A percentile compares a stretch with the other conserved stretches of the same genome.
Evolutionary conservation across 148 eudicot species (phyloP).

Genomic region (Camellia granthamiana): DNA sequence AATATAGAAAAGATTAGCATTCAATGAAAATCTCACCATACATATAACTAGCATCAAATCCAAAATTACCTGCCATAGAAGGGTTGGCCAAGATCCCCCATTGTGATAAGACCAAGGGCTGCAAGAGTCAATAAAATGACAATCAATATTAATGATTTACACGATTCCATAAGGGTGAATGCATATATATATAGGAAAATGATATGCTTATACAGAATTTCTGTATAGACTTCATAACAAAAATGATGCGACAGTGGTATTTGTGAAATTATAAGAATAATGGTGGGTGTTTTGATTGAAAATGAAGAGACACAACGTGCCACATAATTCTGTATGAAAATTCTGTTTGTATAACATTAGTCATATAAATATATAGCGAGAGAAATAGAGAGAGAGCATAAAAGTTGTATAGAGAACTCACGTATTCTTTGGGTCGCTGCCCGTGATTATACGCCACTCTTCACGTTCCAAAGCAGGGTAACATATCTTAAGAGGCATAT

Average conservation of each 20-base stretch:
- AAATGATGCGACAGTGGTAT: no score
- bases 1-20: neutral
- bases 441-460: constrained; percentile 96
- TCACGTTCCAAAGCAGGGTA: constrained; percentile 83
- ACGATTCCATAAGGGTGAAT: neutral
- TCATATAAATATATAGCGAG: no score
- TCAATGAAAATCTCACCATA: neutral
- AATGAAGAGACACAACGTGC: no score
- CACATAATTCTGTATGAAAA: no score
- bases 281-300: no score
- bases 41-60: neutral
- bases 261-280: no score
- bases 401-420: constrained; percentile 34
- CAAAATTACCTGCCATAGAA: constrained; percentile 80
- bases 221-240: no score
- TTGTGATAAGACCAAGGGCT: constrained; percentile 98
- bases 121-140: constrained; percentile 17
- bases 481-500: constrained; percentile 90
- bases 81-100: constrained; percentile 98
- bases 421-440: constrained; percentile 96
- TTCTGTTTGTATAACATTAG: no score
- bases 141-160: neutral
- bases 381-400: neutral
- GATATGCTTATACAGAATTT: no score
- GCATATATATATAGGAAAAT: no score